phyloP scores from a whole-genome alignment of 352 stramenopile species.

The Phytopythium montanum region DNA sequence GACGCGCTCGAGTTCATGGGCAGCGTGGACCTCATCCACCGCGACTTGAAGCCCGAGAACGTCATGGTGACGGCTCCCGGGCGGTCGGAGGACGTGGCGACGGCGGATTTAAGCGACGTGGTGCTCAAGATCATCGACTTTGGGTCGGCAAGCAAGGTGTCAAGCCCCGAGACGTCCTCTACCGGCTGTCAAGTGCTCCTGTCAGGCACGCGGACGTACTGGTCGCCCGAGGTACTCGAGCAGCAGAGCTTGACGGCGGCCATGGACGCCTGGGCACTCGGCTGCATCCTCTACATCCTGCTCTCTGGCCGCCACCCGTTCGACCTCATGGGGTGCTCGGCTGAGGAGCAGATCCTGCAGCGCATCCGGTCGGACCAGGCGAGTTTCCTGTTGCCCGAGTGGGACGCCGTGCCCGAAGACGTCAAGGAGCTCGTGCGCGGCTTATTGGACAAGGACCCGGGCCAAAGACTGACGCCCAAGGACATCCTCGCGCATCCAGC shows the following conservation, averaged over 20 bases:
- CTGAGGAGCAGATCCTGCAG: slow-evolving; percentile 70
- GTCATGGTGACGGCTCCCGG: slow-evolving; percentile 49
- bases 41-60: slow-evolving; percentile 90
- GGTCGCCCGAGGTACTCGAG: slow-evolving; percentile 71
- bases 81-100: slow-evolving; percentile 17
- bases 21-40: slow-evolving; percentile 59
- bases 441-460: slow-evolving; percentile 72
- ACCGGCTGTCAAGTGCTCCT: slow-evolving; percentile 26
- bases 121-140: slow-evolving; percentile 88
- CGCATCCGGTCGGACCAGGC: slow-evolving; percentile 46
- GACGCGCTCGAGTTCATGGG: slow-evolving; percentile 73
- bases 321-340: slow-evolving; percentile 72
- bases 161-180: slow-evolving; percentile 10
- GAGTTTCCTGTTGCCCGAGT: slow-evolving; percentile 57
- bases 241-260: slow-evolving; percentile 50
- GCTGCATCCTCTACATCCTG: slow-evolving; percentile 88
- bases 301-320: slow-evolving; percentile 85
- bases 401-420: slow-evolving; percentile 39
- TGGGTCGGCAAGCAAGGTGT: slow-evolving; percentile 53
- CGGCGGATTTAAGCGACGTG: not conserved
- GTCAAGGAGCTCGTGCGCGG: slow-evolving; percentile 65
- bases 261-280: slow-evolving; percentile 89
- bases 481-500: slow-evolving; percentile 46
- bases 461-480: slow-evolving; percentile 36
- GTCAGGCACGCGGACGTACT: slow-evolving; percentile 85